Percentiles rank a stretch among this genome's conserved stretches.
Evolutionary conservation across 305 asterid species (phyloP).

Genomic region (Rubia tinctorum): DNA sequence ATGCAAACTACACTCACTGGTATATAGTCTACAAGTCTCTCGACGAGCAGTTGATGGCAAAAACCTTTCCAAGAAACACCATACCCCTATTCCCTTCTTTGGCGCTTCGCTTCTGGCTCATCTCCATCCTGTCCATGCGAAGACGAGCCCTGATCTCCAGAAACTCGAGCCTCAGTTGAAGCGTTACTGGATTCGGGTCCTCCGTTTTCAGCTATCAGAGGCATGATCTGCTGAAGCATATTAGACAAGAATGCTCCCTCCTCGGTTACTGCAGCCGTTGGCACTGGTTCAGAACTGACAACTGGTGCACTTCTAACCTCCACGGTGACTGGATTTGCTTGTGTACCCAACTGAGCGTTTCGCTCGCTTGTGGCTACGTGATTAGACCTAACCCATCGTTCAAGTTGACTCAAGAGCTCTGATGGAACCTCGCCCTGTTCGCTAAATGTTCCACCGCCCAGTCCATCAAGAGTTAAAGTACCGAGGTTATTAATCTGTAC

Average conservation of each 20-base stretch:
- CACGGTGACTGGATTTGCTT: conserved; percentile 25
- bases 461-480: conserved; percentile 35
- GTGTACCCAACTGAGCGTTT: conserved; percentile 22
- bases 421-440: conserved; percentile 42
- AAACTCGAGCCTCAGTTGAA: conserved; percentile 8
- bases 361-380: conserved; percentile 20
- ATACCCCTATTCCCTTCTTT: conserved; percentile 14
- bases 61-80: background rate
- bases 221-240: conserved; percentile 39
- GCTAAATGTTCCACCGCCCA: conserved; percentile 26
- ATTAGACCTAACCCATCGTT: conserved; percentile 50
- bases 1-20: background rate
- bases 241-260: conserved; percentile 37
- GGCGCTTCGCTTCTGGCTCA: conserved; percentile 15
- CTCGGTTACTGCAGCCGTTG: conserved; percentile 14
- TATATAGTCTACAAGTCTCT: background rate
- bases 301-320: conserved; percentile 38
- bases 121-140: background rate
- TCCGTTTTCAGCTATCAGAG: conserved; percentile 30
- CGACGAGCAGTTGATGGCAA: background rate
- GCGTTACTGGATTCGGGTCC: conserved; percentile 20
- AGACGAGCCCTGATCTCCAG: background rate
- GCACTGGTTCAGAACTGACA: conserved; percentile 38
- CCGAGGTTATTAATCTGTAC: conserved; percentile 36
- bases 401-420: conserved; percentile 50